Conservation (phyloP, 2,329 filamentous ascomycete species). For the Cladosporium sphaerospermum region DNA sequence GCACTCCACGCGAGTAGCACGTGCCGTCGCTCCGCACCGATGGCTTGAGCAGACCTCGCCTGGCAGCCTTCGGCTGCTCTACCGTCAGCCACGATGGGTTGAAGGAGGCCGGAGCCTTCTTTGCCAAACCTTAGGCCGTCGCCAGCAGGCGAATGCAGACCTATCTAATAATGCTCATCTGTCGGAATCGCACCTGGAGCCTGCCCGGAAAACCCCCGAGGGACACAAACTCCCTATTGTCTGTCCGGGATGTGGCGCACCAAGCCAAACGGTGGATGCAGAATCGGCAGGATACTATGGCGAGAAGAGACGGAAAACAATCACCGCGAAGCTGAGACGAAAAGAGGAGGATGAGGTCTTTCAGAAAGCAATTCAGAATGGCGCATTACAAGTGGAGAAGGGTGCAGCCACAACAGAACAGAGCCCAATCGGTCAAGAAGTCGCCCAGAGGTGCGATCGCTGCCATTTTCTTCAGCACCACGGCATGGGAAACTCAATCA, state of each 20-base stretch:
- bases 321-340: conserved; percentile 18
- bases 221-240: conserved; percentile 19
- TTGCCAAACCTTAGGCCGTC: background rate
- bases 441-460: conserved; percentile 67
- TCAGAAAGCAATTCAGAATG: conserved; percentile 28
- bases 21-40: conserved; percentile 3
- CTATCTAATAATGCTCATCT: background rate
- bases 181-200: background rate
- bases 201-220: background rate
- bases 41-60: conserved; percentile 10
- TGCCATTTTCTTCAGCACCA: conserved; percentile 81
- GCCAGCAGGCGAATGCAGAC: background rate
- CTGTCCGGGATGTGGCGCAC: conserved; percentile 59
- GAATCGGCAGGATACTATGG: conserved; percentile 54
- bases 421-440: background rate
- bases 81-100: background rate
- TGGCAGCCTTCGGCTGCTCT: conserved; percentile 6
- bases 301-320: conserved; percentile 35
- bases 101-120: conserved; percentile 1
- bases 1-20: conserved; percentile 9
- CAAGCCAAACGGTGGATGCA: conserved; percentile 50
- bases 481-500: conserved; percentile 62
- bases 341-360: conserved; percentile 34
- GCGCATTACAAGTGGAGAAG: conserved; percentile 24
- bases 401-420: conserved; percentile 11